phyloP scores from a whole-genome alignment of 2,329 filamentous ascomycete species.

The Pezicula rhizophila region DNA sequence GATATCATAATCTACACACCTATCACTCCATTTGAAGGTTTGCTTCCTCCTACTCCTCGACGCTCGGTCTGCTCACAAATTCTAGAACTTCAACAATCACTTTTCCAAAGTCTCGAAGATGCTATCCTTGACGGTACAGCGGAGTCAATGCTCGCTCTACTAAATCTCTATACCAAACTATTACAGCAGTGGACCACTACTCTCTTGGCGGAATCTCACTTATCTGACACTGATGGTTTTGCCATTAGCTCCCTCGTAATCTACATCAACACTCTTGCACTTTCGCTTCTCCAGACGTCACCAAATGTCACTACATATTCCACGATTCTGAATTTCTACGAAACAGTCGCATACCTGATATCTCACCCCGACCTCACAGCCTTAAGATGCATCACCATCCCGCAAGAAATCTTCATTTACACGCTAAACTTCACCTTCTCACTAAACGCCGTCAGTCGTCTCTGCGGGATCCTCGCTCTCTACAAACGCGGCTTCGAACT shows the following conservation, averaged over 20 bases:
- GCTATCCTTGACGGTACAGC: constrained; percentile 39
- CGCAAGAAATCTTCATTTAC: constrained; percentile 63
- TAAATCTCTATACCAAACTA: constrained; percentile 62
- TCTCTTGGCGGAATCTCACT: constrained; percentile 34
- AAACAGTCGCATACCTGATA: constrained; percentile 51
- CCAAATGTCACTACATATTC: constrained; percentile 39
- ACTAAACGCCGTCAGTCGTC: constrained; percentile 57
- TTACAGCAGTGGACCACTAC: constrained; percentile 52
- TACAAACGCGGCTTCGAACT: constrained; percentile 72
- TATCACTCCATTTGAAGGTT: constrained; percentile 51
- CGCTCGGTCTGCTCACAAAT: constrained; percentile 1
- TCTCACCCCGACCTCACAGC: constrained; percentile 43
- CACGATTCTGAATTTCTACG: constrained; percentile 64
- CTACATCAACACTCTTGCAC: constrained; percentile 49
- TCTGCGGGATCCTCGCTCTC: constrained; percentile 61
- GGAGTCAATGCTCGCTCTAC: constrained; percentile 50
- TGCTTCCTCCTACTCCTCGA: constrained; percentile 4
- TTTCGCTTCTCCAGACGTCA: constrained; percentile 53
- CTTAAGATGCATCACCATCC: constrained; percentile 61
- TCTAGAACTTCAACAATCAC: constrained; percentile 43
- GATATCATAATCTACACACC: constrained; percentile 51
- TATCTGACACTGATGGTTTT: constrained; percentile 1
- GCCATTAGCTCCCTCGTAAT: constrained; percentile 36
- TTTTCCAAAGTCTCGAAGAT: constrained; percentile 46
- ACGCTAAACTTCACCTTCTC: constrained; percentile 61